Percentiles rank a stretch among this genome's conserved stretches.
These are phyloP conservation scores for Nemania bipapillata DNA, from an alignment of 2,329 filamentous ascomycete genomes.

Conservation along the genomic window DNA sequence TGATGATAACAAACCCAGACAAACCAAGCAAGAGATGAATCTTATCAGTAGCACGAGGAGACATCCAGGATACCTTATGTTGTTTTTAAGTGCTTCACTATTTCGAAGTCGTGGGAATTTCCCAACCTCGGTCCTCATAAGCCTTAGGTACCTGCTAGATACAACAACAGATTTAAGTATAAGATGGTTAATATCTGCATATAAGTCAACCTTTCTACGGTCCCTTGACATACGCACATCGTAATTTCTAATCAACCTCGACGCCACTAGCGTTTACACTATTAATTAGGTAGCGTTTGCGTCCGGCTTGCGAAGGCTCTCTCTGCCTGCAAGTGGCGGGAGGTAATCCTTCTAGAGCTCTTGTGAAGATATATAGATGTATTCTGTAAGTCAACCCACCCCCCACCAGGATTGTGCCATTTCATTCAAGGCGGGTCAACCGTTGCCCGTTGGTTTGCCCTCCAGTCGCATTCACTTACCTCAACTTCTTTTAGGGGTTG, in stretches of 20 bases:
- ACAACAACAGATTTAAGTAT: not conserved
- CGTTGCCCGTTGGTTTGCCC: not conserved
- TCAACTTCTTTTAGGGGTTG: not conserved
- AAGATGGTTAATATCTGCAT: not conserved
- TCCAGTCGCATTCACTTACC: not conserved
- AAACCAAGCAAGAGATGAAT: too few relatives aligned
- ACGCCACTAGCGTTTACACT: not conserved
- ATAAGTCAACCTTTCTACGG: not conserved
- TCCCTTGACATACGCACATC: not conserved
- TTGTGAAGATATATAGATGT: conserved; percentile 4
- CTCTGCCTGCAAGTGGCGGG: conserved; percentile 37
- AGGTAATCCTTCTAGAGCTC: not conserved
- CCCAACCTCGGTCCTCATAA: not conserved
- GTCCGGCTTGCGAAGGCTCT: conserved; percentile 28
- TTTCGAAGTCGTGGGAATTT: not conserved
- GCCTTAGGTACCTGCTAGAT: not conserved
- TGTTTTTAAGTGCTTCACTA: not conserved
- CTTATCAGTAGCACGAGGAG: too few relatives aligned
- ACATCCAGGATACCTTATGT: too few relatives aligned
- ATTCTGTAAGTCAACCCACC: not conserved
- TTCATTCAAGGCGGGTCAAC: not conserved
- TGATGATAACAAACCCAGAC: too few relatives aligned
- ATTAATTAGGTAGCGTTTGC: not conserved
- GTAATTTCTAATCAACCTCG: conserved; percentile 15
- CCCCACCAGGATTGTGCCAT: not conserved